Conservation (phyloP, 2,329 filamentous ascomycete species). For the Hymenoscyphus infarciens region DNA sequence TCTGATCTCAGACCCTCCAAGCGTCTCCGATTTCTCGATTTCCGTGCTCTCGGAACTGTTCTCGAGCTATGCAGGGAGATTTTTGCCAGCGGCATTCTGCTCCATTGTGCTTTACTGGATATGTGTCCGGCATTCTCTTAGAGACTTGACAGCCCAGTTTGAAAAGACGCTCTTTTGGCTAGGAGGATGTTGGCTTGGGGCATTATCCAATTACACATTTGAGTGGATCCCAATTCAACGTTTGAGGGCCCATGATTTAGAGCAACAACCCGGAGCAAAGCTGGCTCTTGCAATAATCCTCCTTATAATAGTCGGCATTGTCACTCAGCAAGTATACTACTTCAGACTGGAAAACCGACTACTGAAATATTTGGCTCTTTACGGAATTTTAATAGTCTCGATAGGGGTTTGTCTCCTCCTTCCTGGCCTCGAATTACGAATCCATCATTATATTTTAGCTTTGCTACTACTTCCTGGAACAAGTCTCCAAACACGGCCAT, state of each 20-base stretch:
- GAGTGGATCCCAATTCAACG: conserved; percentile 90
- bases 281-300: conserved; percentile 55
- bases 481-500: conserved; percentile 79
- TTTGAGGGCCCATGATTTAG: conserved; percentile 83
- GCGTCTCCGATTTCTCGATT: conserved; percentile 38
- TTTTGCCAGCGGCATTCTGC: conserved; percentile 82
- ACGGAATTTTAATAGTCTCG: background rate
- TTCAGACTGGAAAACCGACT: background rate
- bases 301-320: background rate
- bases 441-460: conserved; percentile 92
- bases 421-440: conserved; percentile 68
- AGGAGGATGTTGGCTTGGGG: conserved; percentile 87
- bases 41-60: conserved; percentile 67
- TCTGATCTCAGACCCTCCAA: conserved; percentile 81
- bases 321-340: background rate
- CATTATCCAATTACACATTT: conserved; percentile 92
- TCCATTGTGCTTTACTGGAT: conserved; percentile 85
- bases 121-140: conserved; percentile 67
- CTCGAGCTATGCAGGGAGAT: conserved; percentile 73
- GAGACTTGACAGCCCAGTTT: conserved; percentile 71
- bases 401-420: background rate
- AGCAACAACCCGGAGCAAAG: conserved; percentile 83
- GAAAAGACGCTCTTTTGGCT: conserved; percentile 91
- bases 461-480: conserved; percentile 86
- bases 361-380: background rate